A percentile compares a stretch with the other conserved stretches of the same genome.
These are phyloP conservation scores for Solanum pennellii DNA, from an alignment of 257 asterid species.

Conservation along the genomic window DNA sequence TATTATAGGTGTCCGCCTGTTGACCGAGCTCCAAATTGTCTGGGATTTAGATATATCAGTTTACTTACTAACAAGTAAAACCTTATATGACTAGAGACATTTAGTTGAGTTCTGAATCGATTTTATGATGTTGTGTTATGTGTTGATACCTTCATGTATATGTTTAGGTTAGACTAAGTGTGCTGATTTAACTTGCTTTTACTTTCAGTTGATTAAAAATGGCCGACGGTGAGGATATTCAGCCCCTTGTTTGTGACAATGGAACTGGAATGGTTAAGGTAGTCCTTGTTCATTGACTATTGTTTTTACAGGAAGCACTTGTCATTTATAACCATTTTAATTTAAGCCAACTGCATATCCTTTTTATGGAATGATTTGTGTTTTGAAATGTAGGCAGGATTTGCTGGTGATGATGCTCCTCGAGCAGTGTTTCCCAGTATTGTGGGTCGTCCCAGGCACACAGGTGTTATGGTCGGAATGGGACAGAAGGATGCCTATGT, in stretches of 20 bases:
- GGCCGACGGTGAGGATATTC: conserved; percentile 33
- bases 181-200: not conserved
- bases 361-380: not conserved
- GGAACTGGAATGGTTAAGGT: conserved; percentile 41
- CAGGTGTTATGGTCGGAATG: conserved; percentile 50
- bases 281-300: not conserved
- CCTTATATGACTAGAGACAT: not conserved
- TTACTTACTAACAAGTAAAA: not conserved
- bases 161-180: not conserved
- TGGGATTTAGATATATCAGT: not conserved
- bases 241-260: conserved; percentile 35
- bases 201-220: conserved; percentile 7
- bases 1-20: not conserved
- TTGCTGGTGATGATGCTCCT: conserved; percentile 48
- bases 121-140: not conserved
- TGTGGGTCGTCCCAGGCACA: conserved; percentile 40
- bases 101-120: not conserved
- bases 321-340: not conserved
- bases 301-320: not conserved
- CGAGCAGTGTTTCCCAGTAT: conserved; percentile 41
- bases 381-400: conserved; percentile 22
- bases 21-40: not conserved
- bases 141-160: not conserved
- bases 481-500: conserved; percentile 45
- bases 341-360: not conserved